Base-by-base conservation (phyloP, 768 basidiomycete genomes). In the Mycena venus region DNA sequence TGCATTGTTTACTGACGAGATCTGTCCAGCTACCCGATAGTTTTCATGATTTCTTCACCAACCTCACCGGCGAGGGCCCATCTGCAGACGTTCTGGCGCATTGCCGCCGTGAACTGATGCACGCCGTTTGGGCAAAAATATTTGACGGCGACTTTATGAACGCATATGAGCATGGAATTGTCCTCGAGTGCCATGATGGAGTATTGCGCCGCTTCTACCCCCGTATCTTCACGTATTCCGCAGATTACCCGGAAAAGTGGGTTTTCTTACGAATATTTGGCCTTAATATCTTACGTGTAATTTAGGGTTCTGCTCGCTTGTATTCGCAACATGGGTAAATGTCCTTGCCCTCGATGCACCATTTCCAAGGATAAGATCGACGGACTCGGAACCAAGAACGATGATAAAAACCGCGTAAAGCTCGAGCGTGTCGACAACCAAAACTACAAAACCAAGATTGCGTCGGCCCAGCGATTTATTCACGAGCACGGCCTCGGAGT, bases 311-410 rank as follows among this genome's bases (percentile, higher is more conserved):
- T 84, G 0, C n/a, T 84, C 0, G 80, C 84, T 0, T 72, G 23
- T 0, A 68, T 66, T 12, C 75, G 78, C 1, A 76, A 79, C 36
- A 69, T 79, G 4, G 84, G 82, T 3, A 14, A 38, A 0, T 82
- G 80, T 53, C 84, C 82, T 8, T 85, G 85, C 64, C 85, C 82
- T 0, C 72, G 77, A 0, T 86, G 85, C 59, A 56, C 75, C 0
- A 73, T 83, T 23, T 51, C 61, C 9, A 82, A 80, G 55, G 71
- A 68, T 0, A 6, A 79, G 0, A 78, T 84, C 27, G 32, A 55
- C 17, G 47, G 58, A 0, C 40, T 85, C 34, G 83, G 83, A 0
- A 70, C 76, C 11, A 66, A 40, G 6, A 34, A 65, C 11, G 71
- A 72, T 34, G 61, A 38, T 4, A 66, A 44, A 27, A 10, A 15